phyloP scores from a whole-genome alignment of 2,329 filamentous ascomycete species.

The Emmonsiellopsis sp. region DNA sequence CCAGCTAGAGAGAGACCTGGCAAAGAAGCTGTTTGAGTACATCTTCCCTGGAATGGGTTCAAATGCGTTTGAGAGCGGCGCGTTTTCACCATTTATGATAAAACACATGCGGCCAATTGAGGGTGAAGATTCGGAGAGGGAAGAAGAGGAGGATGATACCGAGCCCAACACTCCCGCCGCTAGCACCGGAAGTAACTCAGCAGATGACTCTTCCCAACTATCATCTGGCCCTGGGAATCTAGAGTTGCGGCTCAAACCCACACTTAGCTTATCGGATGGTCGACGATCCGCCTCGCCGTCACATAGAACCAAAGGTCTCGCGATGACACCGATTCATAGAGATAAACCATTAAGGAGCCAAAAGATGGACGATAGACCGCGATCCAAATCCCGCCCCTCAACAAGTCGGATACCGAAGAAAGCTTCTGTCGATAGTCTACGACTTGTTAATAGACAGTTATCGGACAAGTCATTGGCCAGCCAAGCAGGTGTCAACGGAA shows the following conservation, averaged over 20 bases:
- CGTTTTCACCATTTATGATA: conserved; percentile 45
- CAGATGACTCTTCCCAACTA: conserved; percentile 35
- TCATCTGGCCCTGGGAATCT: conserved; percentile 62
- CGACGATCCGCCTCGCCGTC: conserved; percentile 25
- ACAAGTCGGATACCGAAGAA: conserved; percentile 30
- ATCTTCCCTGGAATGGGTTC: conserved; percentile 80
- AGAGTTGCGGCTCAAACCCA: conserved; percentile 75
- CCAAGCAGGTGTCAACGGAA: conserved; percentile 20
- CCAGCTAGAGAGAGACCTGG: conserved; percentile 85
- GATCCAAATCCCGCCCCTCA: conserved; percentile 15
- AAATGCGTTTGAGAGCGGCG: conserved; percentile 39
- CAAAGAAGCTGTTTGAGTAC: conserved; percentile 90
- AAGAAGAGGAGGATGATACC: conserved; percentile 41
- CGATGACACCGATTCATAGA: conserved; percentile 26
- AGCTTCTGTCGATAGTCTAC: conserved; percentile 34
- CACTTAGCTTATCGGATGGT: conserved; percentile 50
- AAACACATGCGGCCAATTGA: conserved; percentile 43
- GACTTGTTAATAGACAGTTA: conserved; percentile 24
- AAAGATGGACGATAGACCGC: conserved; percentile 15
- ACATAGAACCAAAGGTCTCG: conserved; percentile 22
- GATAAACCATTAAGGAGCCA: conserved; percentile 20
- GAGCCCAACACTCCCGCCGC: conserved; percentile 30
- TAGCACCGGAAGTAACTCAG: conserved; percentile 28
- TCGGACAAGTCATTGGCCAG: conserved; percentile 30
- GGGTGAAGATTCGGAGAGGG: conserved; percentile 29